Evolutionary conservation across 345 rosid genomes (phyloP).

Genomic region (Mangifera indica): DNA sequence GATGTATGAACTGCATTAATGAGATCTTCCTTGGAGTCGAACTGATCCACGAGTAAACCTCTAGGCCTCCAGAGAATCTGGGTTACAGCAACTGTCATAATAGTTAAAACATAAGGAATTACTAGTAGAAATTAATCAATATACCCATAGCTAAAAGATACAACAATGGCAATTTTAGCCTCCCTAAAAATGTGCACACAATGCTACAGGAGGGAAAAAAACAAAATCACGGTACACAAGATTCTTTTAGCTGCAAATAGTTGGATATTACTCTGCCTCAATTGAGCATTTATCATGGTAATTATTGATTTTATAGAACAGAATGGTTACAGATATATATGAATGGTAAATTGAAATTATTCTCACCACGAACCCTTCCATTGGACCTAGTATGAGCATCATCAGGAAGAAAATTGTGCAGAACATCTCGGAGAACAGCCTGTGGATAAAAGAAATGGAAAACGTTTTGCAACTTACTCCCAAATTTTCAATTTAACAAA

Average conservation of each 20-base stretch:
- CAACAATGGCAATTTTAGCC: not conserved
- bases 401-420: slow-evolving; percentile 70
- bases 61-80: slow-evolving; percentile 90
- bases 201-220: not conserved
- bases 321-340: not conserved
- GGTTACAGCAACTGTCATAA: slow-evolving; percentile 83
- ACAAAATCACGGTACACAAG: not conserved
- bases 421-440: slow-evolving; percentile 82
- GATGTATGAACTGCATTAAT: slow-evolving; percentile 87
- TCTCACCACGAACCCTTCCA: slow-evolving; percentile 90
- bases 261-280: slow-evolving; percentile 6
- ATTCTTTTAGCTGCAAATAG: not conserved
- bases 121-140: not conserved
- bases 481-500: not conserved
- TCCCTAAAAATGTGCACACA: not conserved
- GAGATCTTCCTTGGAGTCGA: slow-evolving; percentile 86
- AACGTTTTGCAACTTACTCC: not conserved
- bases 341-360: slow-evolving; percentile 4
- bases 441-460: slow-evolving; percentile 23
- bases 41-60: slow-evolving; percentile 92
- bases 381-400: slow-evolving; percentile 77
- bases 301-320: not conserved
- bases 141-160: slow-evolving; percentile 12
- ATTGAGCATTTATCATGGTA: not conserved
- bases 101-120: slow-evolving; percentile 17